These are phyloP conservation scores for Lactarius pseudohatsudake DNA, from an alignment of 768 basidiomycete species.

Conservation along the genomic window DNA sequence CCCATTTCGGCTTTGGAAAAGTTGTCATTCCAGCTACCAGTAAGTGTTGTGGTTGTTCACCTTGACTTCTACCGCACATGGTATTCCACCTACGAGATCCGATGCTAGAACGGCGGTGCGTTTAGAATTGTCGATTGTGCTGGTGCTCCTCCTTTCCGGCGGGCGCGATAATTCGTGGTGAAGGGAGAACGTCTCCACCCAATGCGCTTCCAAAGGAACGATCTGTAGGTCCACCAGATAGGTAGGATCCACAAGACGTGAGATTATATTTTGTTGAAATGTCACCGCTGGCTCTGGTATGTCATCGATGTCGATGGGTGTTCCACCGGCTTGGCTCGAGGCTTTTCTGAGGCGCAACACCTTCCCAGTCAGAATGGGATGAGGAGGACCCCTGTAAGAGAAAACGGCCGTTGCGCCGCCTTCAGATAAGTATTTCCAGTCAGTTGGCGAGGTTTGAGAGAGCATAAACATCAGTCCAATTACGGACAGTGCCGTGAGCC, in stretches of 20 bases:
- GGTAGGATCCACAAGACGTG: constrained; percentile 57
- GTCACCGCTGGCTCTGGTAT: constrained; percentile 43
- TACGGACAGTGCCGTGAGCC: constrained; percentile 13
- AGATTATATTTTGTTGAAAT: constrained; percentile 67
- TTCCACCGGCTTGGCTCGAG: constrained; percentile 8
- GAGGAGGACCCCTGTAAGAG: constrained; percentile 62
- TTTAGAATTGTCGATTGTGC: constrained; percentile 56
- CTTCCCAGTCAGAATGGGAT: constrained; percentile 55
- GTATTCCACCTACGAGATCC: constrained; percentile 67
- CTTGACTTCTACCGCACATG: constrained; percentile 88
- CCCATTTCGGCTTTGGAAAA: constrained; percentile 87
- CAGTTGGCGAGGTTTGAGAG: constrained; percentile 36
- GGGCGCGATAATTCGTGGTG: constrained; percentile 56
- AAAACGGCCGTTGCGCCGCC: constrained; percentile 93
- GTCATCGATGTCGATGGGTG: constrained; percentile 30
- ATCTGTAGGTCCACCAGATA: constrained; percentile 59
- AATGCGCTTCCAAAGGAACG: constrained; percentile 47
- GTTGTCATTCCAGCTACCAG: neutral
- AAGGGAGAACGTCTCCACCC: constrained; percentile 57
- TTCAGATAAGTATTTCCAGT: constrained; percentile 89
- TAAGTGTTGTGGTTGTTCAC: constrained; percentile 41
- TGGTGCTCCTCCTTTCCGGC: constrained; percentile 49
- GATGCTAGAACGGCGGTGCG: constrained; percentile 71
- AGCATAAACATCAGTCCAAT: constrained; percentile 11
- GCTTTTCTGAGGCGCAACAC: constrained; percentile 79